Percentiles rank a stretch among this genome's conserved stretches.
Evolutionary conservation across 2,329 filamentous ascomycete genomes (phyloP).

Genomic region (Coniochaeta prunicola): DNA sequence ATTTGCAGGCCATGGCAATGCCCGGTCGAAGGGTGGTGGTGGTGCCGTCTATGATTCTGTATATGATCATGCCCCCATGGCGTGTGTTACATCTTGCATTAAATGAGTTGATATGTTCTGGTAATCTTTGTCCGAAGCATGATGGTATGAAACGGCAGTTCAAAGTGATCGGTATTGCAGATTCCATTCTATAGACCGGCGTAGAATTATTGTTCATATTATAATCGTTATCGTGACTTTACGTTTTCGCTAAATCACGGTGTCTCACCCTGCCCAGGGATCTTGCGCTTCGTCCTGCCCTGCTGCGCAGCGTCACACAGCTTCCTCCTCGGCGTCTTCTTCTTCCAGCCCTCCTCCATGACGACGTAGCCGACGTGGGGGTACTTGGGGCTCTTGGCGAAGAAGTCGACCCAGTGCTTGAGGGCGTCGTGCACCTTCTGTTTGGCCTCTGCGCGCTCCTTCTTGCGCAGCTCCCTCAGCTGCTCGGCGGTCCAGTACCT

Average conservation of each 20-base stretch:
- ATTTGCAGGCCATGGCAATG: not conserved
- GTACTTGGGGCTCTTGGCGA: conserved; percentile 74
- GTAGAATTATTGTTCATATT: no score
- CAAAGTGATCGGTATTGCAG: no score
- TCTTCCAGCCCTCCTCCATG: conserved; percentile 52
- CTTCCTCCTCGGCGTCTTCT: conserved; percentile 51
- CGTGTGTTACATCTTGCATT: conserved; percentile 3
- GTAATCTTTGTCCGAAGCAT: no score
- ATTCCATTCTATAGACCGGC: no score
- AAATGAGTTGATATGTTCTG: conserved; percentile 2
- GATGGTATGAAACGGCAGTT: no score
- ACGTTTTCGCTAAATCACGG: no score
- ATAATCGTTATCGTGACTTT: no score
- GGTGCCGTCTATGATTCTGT: not conserved
- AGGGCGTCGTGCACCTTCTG: conserved; percentile 60
- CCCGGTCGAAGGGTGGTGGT: not conserved
- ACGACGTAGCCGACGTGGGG: conserved; percentile 69
- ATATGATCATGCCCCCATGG: not conserved
- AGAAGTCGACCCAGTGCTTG: conserved; percentile 78
- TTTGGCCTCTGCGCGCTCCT: conserved; percentile 59
- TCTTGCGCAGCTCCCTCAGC: conserved; percentile 44
- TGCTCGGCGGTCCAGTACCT: conserved; percentile 45
- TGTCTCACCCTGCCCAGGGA: conserved; percentile 50
- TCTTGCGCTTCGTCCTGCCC: conserved; percentile 43
- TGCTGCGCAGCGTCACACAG: conserved; percentile 67